These are phyloP conservation scores for Achlya hypogyna DNA, from an alignment of 352 stramenopile genomes.

Conservation along the genomic window DNA sequence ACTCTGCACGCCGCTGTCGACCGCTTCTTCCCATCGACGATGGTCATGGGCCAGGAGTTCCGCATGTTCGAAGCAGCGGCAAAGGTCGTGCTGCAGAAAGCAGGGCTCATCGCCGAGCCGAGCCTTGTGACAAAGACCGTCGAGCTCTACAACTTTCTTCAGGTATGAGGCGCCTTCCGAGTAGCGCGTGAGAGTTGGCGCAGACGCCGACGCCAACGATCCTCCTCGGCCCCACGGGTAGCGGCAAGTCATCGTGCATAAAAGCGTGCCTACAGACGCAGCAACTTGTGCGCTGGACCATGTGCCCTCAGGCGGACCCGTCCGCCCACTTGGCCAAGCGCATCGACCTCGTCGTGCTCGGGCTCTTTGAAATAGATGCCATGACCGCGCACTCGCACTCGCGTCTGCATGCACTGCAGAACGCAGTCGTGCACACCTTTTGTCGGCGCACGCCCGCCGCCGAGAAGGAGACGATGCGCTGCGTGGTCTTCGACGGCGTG, in stretches of 20 bases:
- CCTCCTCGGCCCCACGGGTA: neutral
- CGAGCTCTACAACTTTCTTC: neutral
- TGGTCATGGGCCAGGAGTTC: neutral
- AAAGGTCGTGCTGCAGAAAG: neutral
- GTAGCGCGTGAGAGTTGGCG: too few species aligned
- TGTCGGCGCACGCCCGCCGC: neutral
- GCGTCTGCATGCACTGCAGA: neutral
- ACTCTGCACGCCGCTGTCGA: neutral
- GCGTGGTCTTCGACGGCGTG: neutral
- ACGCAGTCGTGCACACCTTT: neutral
- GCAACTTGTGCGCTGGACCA: neutral
- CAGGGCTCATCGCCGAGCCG: neutral
- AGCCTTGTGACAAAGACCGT: neutral
- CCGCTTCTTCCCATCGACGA: neutral
- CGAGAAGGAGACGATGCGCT: neutral
- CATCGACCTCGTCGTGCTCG: neutral
- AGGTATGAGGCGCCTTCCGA: neutral
- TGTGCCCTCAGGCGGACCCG: neutral
- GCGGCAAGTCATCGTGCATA: neutral
- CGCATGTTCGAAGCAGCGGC: slow-evolving; percentile 1
- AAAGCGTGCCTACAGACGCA: neutral
- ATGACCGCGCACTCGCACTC: neutral
- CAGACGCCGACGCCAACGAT: neutral
- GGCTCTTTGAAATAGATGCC: neutral
- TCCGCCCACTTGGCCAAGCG: neutral